Conservation (phyloP, 805 yeast species). For the Wickerhamomyces rabaulensis region DNA sequence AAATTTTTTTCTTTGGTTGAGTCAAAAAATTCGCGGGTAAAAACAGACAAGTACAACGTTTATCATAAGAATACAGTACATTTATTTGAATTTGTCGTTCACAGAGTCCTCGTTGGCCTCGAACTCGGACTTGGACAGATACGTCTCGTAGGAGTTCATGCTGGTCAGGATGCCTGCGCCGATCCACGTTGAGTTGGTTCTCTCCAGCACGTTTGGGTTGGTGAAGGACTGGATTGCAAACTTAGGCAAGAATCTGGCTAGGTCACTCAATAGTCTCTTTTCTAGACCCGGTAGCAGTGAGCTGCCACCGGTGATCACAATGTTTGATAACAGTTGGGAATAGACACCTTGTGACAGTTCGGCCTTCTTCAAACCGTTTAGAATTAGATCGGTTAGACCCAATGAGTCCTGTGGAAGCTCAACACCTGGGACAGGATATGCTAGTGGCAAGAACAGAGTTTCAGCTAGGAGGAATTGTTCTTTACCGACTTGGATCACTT, state of each 20-base stretch:
- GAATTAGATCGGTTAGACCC: slow-evolving; percentile 33
- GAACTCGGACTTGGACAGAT: slow-evolving; percentile 68
- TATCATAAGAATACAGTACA: not conserved
- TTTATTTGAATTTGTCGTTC: slow-evolving; percentile 38
- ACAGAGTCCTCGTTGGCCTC: slow-evolving; percentile 56
- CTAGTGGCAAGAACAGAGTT: slow-evolving; percentile 64
- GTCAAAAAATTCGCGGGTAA: not conserved
- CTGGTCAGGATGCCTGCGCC: slow-evolving; percentile 77
- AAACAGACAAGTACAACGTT: no score
- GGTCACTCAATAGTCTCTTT: slow-evolving; percentile 59
- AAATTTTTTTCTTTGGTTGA: not conserved
- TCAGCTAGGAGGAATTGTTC: slow-evolving; percentile 57
- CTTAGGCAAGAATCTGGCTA: slow-evolving; percentile 60
- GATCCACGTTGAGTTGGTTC: slow-evolving; percentile 68
- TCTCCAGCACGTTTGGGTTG: slow-evolving; percentile 58
- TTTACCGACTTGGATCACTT: slow-evolving; percentile 40
- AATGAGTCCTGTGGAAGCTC: slow-evolving; percentile 14
- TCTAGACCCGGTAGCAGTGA: slow-evolving; percentile 68
- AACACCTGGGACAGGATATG: slow-evolving; percentile 37
- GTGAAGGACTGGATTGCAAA: slow-evolving; percentile 53
- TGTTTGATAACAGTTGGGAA: slow-evolving; percentile 47
- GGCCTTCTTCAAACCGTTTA: slow-evolving; percentile 36
- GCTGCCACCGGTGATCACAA: slow-evolving; percentile 70
- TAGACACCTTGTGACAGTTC: slow-evolving; percentile 38
- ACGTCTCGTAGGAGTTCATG: slow-evolving; percentile 78